phyloP scores from a whole-genome alignment of 2,329 filamentous ascomycete species.

The Coniochaeta sp. region DNA sequence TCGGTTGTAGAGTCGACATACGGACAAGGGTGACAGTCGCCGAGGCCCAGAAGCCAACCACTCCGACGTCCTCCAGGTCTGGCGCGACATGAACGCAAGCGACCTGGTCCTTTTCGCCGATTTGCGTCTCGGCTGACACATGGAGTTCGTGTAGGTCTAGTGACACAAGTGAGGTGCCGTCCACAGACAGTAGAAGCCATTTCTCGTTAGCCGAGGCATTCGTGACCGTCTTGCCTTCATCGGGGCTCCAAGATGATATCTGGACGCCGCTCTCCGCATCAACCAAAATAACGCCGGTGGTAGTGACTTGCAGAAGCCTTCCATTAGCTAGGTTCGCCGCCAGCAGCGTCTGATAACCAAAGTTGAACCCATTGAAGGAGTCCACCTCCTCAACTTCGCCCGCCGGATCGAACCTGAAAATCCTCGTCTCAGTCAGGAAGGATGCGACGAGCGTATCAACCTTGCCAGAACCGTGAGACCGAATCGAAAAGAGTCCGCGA shows the following conservation, averaged over 20 bases:
- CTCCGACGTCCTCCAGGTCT: constrained; percentile 56
- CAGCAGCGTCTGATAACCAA: constrained; percentile 67
- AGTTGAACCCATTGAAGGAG: constrained; percentile 60
- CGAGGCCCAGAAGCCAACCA: constrained; percentile 84
- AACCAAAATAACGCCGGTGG: constrained; percentile 51
- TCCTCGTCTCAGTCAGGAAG: constrained; percentile 73
- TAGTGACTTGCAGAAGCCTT: constrained; percentile 70
- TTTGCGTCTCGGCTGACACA: constrained; percentile 49
- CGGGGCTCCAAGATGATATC: constrained; percentile 50
- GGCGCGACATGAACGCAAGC: constrained; percentile 74
- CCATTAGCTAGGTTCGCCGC: constrained; percentile 57
- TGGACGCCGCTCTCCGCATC: constrained; percentile 49
- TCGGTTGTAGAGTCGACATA: constrained; percentile 54
- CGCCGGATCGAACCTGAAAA: constrained; percentile 66
- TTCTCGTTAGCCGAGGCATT: constrained; percentile 67
- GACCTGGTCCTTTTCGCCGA: constrained; percentile 65
- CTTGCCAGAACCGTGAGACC: constrained; percentile 36
- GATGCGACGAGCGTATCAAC: constrained; percentile 72
- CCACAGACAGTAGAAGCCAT: constrained; percentile 65
- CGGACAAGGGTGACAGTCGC: constrained; percentile 70
- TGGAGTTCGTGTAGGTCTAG: constrained; percentile 53
- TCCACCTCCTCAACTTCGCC: constrained; percentile 84
- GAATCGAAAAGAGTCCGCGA: constrained; percentile 64
- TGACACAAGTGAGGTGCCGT: constrained; percentile 65
- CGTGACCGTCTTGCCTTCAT: constrained; percentile 54